phyloP scores from a whole-genome alignment of 2,329 filamentous ascomycete genomes.

The Arthrobotrys musiformis region DNA sequence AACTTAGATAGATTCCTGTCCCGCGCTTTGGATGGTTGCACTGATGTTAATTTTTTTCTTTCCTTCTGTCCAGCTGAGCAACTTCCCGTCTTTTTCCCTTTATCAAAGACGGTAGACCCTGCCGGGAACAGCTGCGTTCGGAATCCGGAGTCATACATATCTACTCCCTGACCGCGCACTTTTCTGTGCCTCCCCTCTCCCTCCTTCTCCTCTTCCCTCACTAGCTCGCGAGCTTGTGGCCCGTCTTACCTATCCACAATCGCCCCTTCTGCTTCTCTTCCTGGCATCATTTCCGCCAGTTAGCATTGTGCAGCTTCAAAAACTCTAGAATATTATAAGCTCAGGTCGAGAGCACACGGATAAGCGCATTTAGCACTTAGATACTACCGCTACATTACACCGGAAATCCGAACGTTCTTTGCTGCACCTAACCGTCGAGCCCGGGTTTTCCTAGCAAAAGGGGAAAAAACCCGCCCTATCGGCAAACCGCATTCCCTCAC shows the following conservation, averaged over 20 bases:
- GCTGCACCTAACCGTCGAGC: conserved; percentile 47
- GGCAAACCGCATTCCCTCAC: conserved; percentile 43
- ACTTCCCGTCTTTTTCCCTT: conserved; percentile 39
- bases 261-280: neutral
- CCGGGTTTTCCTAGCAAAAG: conserved; percentile 1
- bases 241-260: conserved; percentile 12
- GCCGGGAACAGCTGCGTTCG: neutral
- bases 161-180: conserved; percentile 30
- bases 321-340: conserved; percentile 16
- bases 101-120: conserved; percentile 1
- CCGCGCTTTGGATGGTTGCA: conserved; percentile 39
- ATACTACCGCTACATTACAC: conserved; percentile 19
- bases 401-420: neutral
- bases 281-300: conserved; percentile 5
- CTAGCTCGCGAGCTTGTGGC: neutral
- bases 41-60: neutral
- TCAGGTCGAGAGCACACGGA: neutral
- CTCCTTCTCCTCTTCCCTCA: conserved; percentile 5
- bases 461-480: conserved; percentile 5
- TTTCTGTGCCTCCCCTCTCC: neutral
- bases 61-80: conserved; percentile 49
- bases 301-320: neutral
- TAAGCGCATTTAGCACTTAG: neutral
- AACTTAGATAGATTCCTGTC: conserved; percentile 33
- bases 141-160: conserved; percentile 25